These are phyloP conservation scores for Fusarium sp. DNA, from an alignment of 2,329 filamentous ascomycete species.

Conservation along the genomic window DNA sequence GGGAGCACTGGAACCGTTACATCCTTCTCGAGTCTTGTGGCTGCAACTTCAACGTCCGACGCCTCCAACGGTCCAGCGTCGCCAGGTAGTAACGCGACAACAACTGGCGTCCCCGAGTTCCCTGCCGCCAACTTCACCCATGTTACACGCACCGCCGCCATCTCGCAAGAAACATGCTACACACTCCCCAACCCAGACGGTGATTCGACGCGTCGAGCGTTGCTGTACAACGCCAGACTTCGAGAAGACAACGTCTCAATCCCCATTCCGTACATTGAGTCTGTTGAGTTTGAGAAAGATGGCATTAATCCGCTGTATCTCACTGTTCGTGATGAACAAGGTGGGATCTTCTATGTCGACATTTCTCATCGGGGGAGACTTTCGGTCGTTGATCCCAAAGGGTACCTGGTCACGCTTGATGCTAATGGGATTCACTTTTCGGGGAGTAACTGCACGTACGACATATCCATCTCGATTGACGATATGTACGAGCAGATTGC, in stretches of 20 bases:
- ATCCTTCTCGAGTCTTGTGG: conserved; percentile 21
- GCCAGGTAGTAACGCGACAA: conserved; percentile 11
- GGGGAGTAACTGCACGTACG: conserved; percentile 44
- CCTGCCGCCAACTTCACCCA: conserved; percentile 46
- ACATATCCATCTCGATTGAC: conserved; percentile 45
- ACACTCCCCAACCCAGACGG: conserved; percentile 38
- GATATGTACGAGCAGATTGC: conserved; percentile 47
- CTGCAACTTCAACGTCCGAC: neutral
- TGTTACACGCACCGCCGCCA: conserved; percentile 42
- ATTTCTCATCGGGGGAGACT: conserved; percentile 46
- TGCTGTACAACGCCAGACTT: conserved; percentile 45
- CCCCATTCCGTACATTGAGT: conserved; percentile 49
- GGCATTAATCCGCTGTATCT: conserved; percentile 46
- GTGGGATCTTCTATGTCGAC: conserved; percentile 45
- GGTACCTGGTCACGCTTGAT: conserved; percentile 47
- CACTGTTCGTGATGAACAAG: conserved; percentile 42
- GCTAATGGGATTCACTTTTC: conserved; percentile 47
- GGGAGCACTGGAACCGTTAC: conserved; percentile 11
- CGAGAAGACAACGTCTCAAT: conserved; percentile 44
- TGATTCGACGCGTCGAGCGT: conserved; percentile 37
- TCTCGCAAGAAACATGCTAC: conserved; percentile 44
- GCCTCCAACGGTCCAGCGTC: conserved; percentile 13
- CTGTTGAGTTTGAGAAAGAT: conserved; percentile 46
- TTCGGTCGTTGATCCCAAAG: conserved; percentile 43
- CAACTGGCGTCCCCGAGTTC: conserved; percentile 20